phyloP scores from a whole-genome alignment of 2,329 filamentous ascomycete genomes.

The Epichloe scottii region DNA sequence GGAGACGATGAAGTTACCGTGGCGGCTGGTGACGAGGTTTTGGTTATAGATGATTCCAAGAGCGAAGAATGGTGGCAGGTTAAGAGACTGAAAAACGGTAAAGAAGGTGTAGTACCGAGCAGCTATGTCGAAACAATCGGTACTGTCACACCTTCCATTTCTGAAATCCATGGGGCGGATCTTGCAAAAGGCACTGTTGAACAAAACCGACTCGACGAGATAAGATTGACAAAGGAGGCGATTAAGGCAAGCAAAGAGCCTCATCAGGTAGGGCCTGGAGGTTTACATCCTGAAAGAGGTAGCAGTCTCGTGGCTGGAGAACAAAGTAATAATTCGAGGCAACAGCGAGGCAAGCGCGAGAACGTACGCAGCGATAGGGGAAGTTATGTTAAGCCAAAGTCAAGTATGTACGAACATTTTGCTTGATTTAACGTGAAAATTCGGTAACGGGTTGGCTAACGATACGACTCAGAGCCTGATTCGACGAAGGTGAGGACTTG shows the following conservation, averaged over 20 bases:
- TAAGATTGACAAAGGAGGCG: slow-evolving; percentile 70
- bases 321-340: slow-evolving; percentile 52
- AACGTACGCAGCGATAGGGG: slow-evolving; percentile 46
- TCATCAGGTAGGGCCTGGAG: slow-evolving; percentile 60
- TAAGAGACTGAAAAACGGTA: slow-evolving; percentile 75
- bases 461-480: slow-evolving; percentile 59
- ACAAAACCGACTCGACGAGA: slow-evolving; percentile 68
- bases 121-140: slow-evolving; percentile 89
- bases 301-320: slow-evolving; percentile 63
- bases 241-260: slow-evolving; percentile 48
- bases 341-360: slow-evolving; percentile 62
- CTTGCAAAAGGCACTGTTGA: slow-evolving; percentile 54
- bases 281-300: slow-evolving; percentile 62
- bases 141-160: slow-evolving; percentile 39
- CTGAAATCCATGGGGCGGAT: slow-evolving; percentile 32
- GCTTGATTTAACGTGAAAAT: neutral
- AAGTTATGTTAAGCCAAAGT: slow-evolving; percentile 46
- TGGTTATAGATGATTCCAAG: slow-evolving; percentile 77
- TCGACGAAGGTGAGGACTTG: slow-evolving; percentile 72
- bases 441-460: neutral
- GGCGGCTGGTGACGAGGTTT: slow-evolving; percentile 75
- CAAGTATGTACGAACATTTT: slow-evolving; percentile 45
- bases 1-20: slow-evolving; percentile 95
- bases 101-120: slow-evolving; percentile 90
- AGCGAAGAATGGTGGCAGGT: slow-evolving; percentile 99